Base-by-base conservation (phyloP, 2,329 filamentous ascomycete genomes). In the Fusarium pseudoanthophilum region DNA sequence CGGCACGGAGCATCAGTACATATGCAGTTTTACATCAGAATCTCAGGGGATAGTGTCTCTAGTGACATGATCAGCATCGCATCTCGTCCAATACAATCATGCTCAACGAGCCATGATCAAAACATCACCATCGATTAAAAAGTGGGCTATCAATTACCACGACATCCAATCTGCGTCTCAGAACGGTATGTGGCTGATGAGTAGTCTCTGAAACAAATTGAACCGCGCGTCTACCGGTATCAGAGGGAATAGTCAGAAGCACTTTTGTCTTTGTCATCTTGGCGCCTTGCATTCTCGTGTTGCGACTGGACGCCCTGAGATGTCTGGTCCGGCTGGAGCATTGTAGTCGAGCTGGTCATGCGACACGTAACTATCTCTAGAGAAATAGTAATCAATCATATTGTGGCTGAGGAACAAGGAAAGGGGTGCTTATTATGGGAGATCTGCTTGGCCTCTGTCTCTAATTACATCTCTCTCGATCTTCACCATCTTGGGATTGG, bases 191-290 rank as follows among this genome's bases (percentile, higher is more conserved):
- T 72, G 69, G 69, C 69, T 71, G 57, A 62, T 52, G 20, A 30
- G 36, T 58, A 58, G 55, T 58, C 20, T 58, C 21, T n/a, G 56
- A 46, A 46, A 21, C 42, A 52, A 52, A 61, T 48, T 59, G 51
- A 72, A 65, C 59, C 69, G 61, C 69, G 59, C 69, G 70, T 72
- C 64, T 73, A 61, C n/a, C n/a, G n/a, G n/a, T n/a, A n/a, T 34
- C 26, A 48, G 49, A 59, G 53, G 30, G 21, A 36, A 64, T 64
- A 53, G 56, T 55, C 36, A 64, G 40, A 58, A 42, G 55, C 48
- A 56, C 56, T 66, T 67, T 67, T 67, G 56, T 58, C 32, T 64
- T 36, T 43, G n/a, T 56, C 30, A 49, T 60, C 40, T 43, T 55
- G 39, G 52, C 63, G 48, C 21, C 36, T n/a, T 49, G 51, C 3